phyloP scores from a whole-genome alignment of 2,329 filamentous ascomycete species.

The Aspergillus glaucus region DNA sequence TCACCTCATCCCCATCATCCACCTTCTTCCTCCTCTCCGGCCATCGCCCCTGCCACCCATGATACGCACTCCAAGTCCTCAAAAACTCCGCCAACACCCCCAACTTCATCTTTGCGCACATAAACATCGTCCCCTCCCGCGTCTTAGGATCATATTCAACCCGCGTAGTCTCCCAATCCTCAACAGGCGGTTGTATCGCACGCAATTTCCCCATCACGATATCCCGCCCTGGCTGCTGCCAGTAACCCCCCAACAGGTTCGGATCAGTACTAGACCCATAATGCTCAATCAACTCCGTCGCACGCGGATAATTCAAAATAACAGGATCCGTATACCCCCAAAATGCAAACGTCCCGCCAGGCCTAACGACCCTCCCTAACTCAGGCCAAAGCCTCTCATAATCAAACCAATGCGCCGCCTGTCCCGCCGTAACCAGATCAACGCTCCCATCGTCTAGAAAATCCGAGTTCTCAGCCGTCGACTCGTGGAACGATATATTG shows the following conservation, averaged over 20 bases:
- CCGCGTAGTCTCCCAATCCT: constrained; percentile 48
- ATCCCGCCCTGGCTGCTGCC: constrained; percentile 52
- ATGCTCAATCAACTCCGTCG: constrained; percentile 48
- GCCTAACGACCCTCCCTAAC: constrained; percentile 48
- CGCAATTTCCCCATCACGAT: constrained; percentile 49
- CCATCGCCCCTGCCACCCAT: constrained; percentile 45
- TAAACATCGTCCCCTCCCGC: constrained; percentile 43
- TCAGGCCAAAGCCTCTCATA: constrained; percentile 51
- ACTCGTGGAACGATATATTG: constrained; percentile 47
- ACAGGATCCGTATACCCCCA: constrained; percentile 63
- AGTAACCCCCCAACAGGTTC: constrained; percentile 51
- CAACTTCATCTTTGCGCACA: constrained; percentile 50
- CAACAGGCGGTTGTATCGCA: constrained; percentile 47
- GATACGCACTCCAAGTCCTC: constrained; percentile 55
- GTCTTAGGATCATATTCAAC: constrained; percentile 49
- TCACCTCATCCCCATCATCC: constrained; percentile 55
- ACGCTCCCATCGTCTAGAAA: constrained; percentile 46
- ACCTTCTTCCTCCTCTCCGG: background rate
- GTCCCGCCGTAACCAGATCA: constrained; percentile 48
- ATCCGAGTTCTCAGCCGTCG: constrained; percentile 49
- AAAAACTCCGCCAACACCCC: constrained; percentile 57
- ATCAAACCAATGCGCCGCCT: constrained; percentile 64
- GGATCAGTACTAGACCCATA: constrained; percentile 51
- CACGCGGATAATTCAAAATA: constrained; percentile 48
- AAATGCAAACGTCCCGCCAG: constrained; percentile 56